Evolutionary conservation across 192 early-diverging fungal species (phyloP).

Genomic region (Entomortierella chlamydospora): DNA sequence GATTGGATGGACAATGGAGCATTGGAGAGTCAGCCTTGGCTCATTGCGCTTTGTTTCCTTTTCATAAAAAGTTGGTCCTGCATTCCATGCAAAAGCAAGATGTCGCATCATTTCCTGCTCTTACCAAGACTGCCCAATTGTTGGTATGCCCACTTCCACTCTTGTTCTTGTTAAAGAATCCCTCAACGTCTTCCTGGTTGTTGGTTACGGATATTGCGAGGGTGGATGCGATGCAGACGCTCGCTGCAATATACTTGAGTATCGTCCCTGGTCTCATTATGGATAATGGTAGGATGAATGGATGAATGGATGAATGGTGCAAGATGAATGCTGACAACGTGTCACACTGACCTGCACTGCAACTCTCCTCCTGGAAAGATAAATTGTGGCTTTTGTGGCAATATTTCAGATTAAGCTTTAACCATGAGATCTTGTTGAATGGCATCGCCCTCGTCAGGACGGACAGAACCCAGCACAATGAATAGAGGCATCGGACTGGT

Average conservation of each 20-base stretch:
- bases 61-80: too few relatives aligned
- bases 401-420: not conserved
- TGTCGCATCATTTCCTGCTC: not conserved
- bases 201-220: slow-evolving; percentile 31
- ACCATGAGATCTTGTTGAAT: not conserved
- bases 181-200: slow-evolving; percentile 55
- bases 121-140: slow-evolving; percentile 98
- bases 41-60: not conserved
- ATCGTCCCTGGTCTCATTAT: slow-evolving; percentile 23
- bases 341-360: not conserved
- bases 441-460: not conserved
- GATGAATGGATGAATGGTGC: slow-evolving; percentile 8
- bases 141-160: slow-evolving; percentile 83
- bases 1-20: too few relatives aligned
- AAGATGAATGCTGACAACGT: slow-evolving; percentile 3
- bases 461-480: slow-evolving; percentile 12
- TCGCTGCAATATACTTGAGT: slow-evolving; percentile 12
- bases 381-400: slow-evolving; percentile 3
- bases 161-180: slow-evolving; percentile 65
- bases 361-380: too few relatives aligned
- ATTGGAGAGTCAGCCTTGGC: not conserved
- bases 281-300: not conserved
- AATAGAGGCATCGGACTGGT: slow-evolving; percentile 47
- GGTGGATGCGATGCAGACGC: slow-evolving; percentile 26
- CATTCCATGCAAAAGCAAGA: too few relatives aligned